These are phyloP conservation scores for Cucurbita pepo DNA, from an alignment of 306 rosid species.

Conservation along the genomic window DNA sequence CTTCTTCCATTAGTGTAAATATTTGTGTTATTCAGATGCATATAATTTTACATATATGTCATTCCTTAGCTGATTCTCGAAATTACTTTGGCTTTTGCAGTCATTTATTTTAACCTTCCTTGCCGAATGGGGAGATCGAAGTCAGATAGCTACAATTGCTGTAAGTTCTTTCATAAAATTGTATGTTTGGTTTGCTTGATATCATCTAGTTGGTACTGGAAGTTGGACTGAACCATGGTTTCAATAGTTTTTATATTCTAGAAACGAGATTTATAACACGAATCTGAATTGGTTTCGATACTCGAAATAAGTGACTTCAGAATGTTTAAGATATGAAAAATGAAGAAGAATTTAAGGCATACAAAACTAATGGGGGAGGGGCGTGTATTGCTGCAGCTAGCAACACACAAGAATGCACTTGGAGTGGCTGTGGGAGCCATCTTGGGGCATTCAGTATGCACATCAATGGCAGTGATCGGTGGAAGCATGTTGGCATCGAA, in stretches of 20 bases:
- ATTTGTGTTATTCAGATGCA: too few relatives aligned
- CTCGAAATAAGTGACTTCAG: neutral
- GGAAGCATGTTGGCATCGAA: slow-evolving; percentile 96
- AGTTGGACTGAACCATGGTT: neutral
- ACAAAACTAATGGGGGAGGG: neutral
- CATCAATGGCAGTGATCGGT: slow-evolving; percentile 88
- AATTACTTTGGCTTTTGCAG: slow-evolving; percentile 26
- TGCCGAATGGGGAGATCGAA: slow-evolving; percentile 99
- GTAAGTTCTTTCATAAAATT: slow-evolving; percentile 29
- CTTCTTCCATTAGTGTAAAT: neutral
- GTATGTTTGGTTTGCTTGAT: neutral
- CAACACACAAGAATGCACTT: slow-evolving; percentile 88
- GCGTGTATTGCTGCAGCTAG: slow-evolving; percentile 51
- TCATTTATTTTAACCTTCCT: slow-evolving; percentile 83
- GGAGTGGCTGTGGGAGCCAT: slow-evolving; percentile 93
- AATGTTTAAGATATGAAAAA: neutral
- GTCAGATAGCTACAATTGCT: slow-evolving; percentile 99
- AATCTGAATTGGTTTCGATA: neutral
- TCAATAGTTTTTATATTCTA: neutral
- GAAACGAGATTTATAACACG: neutral
- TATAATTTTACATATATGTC: neutral
- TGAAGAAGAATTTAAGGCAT: neutral
- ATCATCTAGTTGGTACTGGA: neutral
- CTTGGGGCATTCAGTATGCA: slow-evolving; percentile 90
- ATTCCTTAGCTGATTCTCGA: neutral